Evolutionary conservation across 768 basidiomycete genomes (phyloP), one percentile per base, ranked within the genome.

Genomic region (Podaxis pistillaris): DNA sequence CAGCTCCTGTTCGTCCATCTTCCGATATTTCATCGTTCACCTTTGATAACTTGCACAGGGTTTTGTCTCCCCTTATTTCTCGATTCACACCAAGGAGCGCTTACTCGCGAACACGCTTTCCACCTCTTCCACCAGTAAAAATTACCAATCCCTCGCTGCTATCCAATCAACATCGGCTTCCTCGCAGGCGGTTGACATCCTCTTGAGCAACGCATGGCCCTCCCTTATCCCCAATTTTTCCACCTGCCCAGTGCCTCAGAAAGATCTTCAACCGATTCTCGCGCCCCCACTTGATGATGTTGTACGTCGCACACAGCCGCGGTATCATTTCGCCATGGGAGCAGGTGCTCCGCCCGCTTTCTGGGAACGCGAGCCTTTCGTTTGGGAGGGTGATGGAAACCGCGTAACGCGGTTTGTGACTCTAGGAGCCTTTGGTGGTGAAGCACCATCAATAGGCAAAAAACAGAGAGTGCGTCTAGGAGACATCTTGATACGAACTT

Each of bases 311-410:
- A 85, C 83, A 26, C 89, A 89, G 68, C 95, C 96, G 1, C 84
- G 92, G 55, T 99, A 99, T 76, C 88, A 96, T 68, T 93, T 98
- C 70, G 84, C 90, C 22, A 83, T 84, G 54, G 64, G 63, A 17
- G 80, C 80, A 8, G 86, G 84, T 13, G 86, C 87, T 0, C 83
- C 84, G 13, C 81, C 90, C 0, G 83, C 81, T 58, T 99, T 97
- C 72, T 98, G 96, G 95, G 97, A 99, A 73, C 80, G 96, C 57
- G 95, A 98, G 63, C 96, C 97, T 0, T 96, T 89, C 71, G 72
- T 83, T 3, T 98, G 95, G 95, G 84, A 86, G 47, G 88, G 87
- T 38, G 87, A 89, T 56, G 77, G 78, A 28, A 83, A 80, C 19
- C 83, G 93, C 36, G 76, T 90, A 44, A 86, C 89, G 33, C 81